phyloP scores from a whole-genome alignment of 192 early-diverging fungal species.

The Pilaira anomala region DNA sequence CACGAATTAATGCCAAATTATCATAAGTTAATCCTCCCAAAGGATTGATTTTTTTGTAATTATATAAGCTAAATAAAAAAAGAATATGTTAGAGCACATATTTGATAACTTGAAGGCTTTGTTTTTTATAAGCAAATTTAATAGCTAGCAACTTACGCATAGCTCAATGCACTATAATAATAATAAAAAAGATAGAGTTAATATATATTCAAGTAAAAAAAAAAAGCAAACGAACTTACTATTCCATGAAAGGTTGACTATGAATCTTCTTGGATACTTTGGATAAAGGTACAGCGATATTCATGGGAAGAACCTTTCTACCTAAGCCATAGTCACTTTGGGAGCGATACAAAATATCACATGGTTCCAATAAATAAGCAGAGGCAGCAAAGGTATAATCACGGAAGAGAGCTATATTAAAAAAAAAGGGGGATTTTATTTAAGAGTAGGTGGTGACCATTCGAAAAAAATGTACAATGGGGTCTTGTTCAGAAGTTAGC shows the following conservation, averaged over 20 bases:
- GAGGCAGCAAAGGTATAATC: slow-evolving; percentile 88
- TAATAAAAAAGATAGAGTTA: background rate
- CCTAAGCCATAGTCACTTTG: slow-evolving; percentile 78
- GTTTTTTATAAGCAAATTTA: background rate
- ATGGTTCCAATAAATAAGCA: slow-evolving; percentile 87
- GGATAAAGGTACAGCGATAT: slow-evolving; percentile 75
- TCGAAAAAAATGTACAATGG: slow-evolving; percentile 12
- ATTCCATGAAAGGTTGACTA: slow-evolving; percentile 78
- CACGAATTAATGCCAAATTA: slow-evolving; percentile 74
- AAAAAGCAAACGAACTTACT: slow-evolving; percentile 25
- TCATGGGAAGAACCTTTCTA: slow-evolving; percentile 66
- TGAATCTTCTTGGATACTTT: slow-evolving; percentile 67
- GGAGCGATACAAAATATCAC: slow-evolving; percentile 73
- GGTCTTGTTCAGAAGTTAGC: slow-evolving; percentile 1
- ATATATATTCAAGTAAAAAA: background rate
- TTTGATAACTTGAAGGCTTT: no score
- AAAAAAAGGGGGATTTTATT: background rate
- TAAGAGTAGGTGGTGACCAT: background rate
- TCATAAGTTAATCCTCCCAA: slow-evolving; percentile 51
- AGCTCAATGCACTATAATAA: slow-evolving; percentile 51
- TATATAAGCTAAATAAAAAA: slow-evolving; percentile 65
- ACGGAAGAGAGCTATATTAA: slow-evolving; percentile 66
- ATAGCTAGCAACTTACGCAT: slow-evolving; percentile 41
- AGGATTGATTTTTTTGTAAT: slow-evolving; percentile 73
- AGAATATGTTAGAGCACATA: background rate